A percentile compares a stretch with the other conserved stretches of the same genome.
phyloP scores from a whole-genome alignment of 2,329 filamentous ascomycete species.

The Apiospora rasikravindrae region DNA sequence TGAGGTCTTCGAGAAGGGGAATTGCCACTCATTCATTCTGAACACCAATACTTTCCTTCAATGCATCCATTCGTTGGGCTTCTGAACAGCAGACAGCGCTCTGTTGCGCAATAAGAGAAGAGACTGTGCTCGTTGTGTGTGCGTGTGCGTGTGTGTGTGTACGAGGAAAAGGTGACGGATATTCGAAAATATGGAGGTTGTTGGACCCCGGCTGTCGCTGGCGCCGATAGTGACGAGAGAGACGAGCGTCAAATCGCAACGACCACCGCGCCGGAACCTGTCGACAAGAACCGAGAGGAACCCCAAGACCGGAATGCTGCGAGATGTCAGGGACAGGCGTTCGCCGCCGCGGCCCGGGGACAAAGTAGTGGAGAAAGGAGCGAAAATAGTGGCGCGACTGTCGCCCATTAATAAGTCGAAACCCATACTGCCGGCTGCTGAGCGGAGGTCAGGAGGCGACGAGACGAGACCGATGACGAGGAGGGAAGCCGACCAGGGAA shows the following conservation, averaged over 20 bases:
- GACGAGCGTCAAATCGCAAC: conserved; percentile 28
- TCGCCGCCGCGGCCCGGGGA: conserved; percentile 29
- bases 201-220: conserved; percentile 31
- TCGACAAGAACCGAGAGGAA: conserved; percentile 31
- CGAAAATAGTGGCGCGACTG: conserved; percentile 28
- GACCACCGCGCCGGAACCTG: conserved; percentile 29
- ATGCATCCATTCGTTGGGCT: background rate
- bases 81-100: conserved; percentile 14
- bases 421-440: conserved; percentile 34
- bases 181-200: conserved; percentile 35
- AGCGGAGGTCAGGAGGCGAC: conserved; percentile 34
- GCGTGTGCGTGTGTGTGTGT: background rate
- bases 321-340: conserved; percentile 29
- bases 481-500: conserved; percentile 60
- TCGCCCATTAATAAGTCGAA: conserved; percentile 32
- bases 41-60: conserved; percentile 3
- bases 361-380: conserved; percentile 26
- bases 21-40: background rate
- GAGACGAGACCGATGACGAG: conserved; percentile 41
- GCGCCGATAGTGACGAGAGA: conserved; percentile 30
- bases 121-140: background rate
- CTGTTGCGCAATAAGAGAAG: conserved; percentile 12
- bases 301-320: conserved; percentile 26
- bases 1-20: conserved; percentile 4
- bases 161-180: background rate